Evolutionary conservation across 2,329 filamentous ascomycete species (phyloP), one percentile per base, ranked within the genome.

Genomic region (Penicillium sp.): DNA sequence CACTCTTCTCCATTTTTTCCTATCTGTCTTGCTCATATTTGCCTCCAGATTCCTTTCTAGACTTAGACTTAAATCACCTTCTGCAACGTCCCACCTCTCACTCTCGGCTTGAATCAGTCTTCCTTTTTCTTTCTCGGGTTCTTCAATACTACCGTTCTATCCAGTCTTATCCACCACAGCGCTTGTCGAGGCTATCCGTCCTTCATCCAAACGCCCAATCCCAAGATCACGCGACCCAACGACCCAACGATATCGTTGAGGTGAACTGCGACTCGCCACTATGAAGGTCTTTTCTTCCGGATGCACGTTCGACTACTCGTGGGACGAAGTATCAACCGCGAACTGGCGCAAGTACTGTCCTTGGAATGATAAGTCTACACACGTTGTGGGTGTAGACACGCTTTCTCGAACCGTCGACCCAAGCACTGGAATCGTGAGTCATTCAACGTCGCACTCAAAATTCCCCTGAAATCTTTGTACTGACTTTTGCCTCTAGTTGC

Each of bases 291-390:
- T 97, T 66, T 87, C 88, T 61, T 94, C 88, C 64, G 77, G 78
- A 34, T 87, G 88, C 72, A 89, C 88, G 54, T 98, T 94, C 74
- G 80, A 95, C 75, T 98, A 98, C 78, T 95, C 91, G 40, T 98
- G 93, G 93, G 88, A 95, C 65, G 91, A 97, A 71, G 93, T 98
- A 32, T 95, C 89, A 24, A 89, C 88, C 13, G 89, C 87, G 68
- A 98, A 98, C 79, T 98, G 93, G 93, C 85, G 84, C 61, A 98
- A 98, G 72, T 98, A 98, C 74, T 94, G 88, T 64, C 91, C 91
- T 19, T 97, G 93, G 91, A 98, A 98, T 76, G 87, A 96, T 70
- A 93, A 95, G 74, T 90, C 87, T n/a, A 88, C 89, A 35, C 93
- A 98, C 71, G 93, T 98, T 59, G 83, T 94, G 58, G 90, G 88